Evolutionary conservation across 2,329 filamentous ascomycete genomes (phyloP), one percentile per base, ranked within the genome.

Genomic region (Exophiala spinifera): DNA sequence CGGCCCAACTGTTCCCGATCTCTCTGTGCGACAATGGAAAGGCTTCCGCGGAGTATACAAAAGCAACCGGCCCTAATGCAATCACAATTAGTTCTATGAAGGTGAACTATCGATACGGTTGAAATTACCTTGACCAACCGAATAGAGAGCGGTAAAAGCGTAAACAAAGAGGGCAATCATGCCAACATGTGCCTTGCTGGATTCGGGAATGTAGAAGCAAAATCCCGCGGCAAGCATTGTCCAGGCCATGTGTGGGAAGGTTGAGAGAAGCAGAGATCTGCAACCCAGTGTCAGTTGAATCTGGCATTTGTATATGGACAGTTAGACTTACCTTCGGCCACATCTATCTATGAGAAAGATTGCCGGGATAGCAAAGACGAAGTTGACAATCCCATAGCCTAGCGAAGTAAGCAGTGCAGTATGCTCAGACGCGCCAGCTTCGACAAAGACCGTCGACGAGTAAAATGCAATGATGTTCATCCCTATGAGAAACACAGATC

Each of bases 301-400:
- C n/a, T n/a, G n/a, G n/a, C n/a, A n/a, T n/a, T n/a, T n/a, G n/a
- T n/a, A n/a, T n/a, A n/a, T n/a, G n/a, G n/a, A n/a, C n/a, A n/a
- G n/a, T n/a, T n/a, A n/a, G n/a, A n/a, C n/a, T n/a, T n/a, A n/a
- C 15, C 81, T 75, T 7, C 81, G 73, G 1, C 81, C 81, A 55
- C 79, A 80, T 0, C 74, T 79, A 57, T 83, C 81, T 60, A 84
- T 84, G 3, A 80, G 80, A 15, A 49, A 83, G 33, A 85, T 69
- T 1, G 81, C 80, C 0, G 81, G 81, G 55, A 76, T 78, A 1
- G 81, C 80, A 60, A 83, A 83, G 45, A 82, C 42, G 59, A 83
- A 83, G 59, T 79, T 83, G 51, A 82, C 73, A 0, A 83, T 67
- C 2, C 82, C 82, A 55, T 83, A 84, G 0, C 81, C 81, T 62